phyloP scores from a whole-genome alignment of 2,329 filamentous ascomycete species.

The Aspergillus fructus region DNA sequence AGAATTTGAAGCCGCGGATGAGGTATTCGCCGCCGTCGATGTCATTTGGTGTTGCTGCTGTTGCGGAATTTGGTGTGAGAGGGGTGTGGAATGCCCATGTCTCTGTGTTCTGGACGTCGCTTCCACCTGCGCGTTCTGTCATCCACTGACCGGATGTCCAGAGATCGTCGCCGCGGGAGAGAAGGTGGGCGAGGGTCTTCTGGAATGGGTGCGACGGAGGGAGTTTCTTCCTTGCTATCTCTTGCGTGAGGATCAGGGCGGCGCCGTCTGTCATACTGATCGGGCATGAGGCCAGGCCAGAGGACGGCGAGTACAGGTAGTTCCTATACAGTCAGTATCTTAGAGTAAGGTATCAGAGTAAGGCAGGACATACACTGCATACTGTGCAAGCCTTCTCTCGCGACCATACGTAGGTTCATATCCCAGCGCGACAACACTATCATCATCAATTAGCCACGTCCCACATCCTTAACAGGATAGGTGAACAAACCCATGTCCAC shows the following conservation, averaged over 20 bases:
- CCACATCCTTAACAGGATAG: neutral
- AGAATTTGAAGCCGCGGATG: conserved; percentile 71
- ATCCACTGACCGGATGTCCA: conserved; percentile 80
- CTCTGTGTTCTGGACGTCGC: conserved; percentile 68
- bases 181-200: neutral
- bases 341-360: no score
- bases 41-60: no score
- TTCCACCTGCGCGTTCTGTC: conserved; percentile 69
- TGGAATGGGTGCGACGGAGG: conserved; percentile 7
- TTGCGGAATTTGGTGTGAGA: neutral
- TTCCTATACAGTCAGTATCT: neutral
- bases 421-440: conserved; percentile 26
- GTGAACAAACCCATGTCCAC: conserved; percentile 26
- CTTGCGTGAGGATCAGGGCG: conserved; percentile 31
- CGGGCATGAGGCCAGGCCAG: conserved; percentile 63
- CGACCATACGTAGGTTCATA: conserved; percentile 24
- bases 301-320: conserved; percentile 58
- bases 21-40: conserved; percentile 30
- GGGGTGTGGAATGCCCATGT: conserved; percentile 51
- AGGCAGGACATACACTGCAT: conserved; percentile 24
- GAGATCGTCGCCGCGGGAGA: conserved; percentile 9
- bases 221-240: conserved; percentile 9
- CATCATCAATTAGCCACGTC: neutral
- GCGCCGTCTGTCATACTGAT: conserved; percentile 58
- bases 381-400: conserved; percentile 25